A percentile compares a stretch with the other conserved stretches of the same genome.
Conservation (phyloP, 495 filamentous ascomycete genomes). For the Penicillium cosmopolitanum region DNA sequence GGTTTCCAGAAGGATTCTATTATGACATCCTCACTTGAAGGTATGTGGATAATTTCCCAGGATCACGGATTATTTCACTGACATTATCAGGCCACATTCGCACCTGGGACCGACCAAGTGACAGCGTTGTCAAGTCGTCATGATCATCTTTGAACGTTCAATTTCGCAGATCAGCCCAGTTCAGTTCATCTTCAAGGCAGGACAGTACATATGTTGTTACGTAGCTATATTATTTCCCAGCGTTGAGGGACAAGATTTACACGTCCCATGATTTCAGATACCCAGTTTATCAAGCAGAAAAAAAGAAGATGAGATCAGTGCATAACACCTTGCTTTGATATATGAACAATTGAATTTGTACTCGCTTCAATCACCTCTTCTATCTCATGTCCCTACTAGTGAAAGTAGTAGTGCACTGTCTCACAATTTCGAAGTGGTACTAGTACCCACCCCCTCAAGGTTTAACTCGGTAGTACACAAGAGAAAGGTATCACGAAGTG, state of each 20-base stretch:
- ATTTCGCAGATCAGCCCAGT: background rate
- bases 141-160: conserved; percentile 7
- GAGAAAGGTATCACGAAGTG: conserved; percentile 65
- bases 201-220: background rate
- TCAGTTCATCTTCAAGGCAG: background rate
- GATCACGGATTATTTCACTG: background rate
- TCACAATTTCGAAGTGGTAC: conserved; percentile 28
- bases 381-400: background rate
- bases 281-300: conserved; percentile 22
- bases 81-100: conserved; percentile 72
- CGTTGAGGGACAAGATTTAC: conserved; percentile 10
- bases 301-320: conserved; percentile 1
- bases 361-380: background rate
- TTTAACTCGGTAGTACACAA: conserved; percentile 63
- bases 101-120: conserved; percentile 81
- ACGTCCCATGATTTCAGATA: conserved; percentile 22
- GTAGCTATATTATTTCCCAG: conserved; percentile 4
- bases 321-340: background rate
- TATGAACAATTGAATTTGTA: background rate
- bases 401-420: background rate
- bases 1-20: conserved; percentile 90
- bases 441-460: conserved; percentile 28
- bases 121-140: conserved; percentile 46
- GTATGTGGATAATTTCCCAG: conserved; percentile 50
- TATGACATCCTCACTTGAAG: conserved; percentile 85